Evolutionary conservation across 2,329 filamentous ascomycete species (phyloP).

Genomic region (Sphaerostilbella broomeana): DNA sequence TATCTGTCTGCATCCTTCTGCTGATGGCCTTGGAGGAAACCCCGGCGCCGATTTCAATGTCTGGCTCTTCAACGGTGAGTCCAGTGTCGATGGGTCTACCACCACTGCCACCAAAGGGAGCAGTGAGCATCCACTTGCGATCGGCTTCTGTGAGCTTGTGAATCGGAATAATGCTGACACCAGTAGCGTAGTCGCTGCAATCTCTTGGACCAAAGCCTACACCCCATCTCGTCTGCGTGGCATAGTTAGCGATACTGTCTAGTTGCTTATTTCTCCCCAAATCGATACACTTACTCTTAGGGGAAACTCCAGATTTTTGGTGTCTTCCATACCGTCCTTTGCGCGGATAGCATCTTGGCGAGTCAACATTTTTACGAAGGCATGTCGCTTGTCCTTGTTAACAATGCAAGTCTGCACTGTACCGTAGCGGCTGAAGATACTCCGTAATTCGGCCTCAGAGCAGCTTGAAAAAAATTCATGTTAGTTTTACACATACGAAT

Average conservation of each 20-base stretch:
- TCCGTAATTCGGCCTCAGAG: constrained; percentile 73
- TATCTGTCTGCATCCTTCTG: constrained; percentile 62
- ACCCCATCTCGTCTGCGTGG: constrained; percentile 80
- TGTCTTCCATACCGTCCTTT: constrained; percentile 80
- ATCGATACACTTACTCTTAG: constrained; percentile 52
- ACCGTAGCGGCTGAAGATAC: constrained; percentile 75
- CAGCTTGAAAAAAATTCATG: constrained; percentile 43
- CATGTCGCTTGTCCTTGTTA: constrained; percentile 95
- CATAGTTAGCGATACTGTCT: constrained; percentile 12
- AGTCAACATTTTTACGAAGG: constrained; percentile 97
- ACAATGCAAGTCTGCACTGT: constrained; percentile 95
- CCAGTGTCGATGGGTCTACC: constrained; percentile 73
- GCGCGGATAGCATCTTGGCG: constrained; percentile 77
- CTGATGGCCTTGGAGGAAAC: constrained; percentile 88
- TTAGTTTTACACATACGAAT: constrained; percentile 14
- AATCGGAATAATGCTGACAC: constrained; percentile 90
- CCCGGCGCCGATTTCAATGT: constrained; percentile 96
- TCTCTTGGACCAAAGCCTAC: constrained; percentile 95
- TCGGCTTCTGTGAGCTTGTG: constrained; percentile 90
- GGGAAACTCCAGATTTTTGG: constrained; percentile 64
- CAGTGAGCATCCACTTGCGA: constrained; percentile 92
- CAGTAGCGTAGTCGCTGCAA: constrained; percentile 91
- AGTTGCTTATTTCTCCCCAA: background rate
- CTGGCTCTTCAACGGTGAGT: constrained; percentile 90
- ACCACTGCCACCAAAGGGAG: constrained; percentile 87